These are phyloP conservation scores for Amanita molliuscula DNA, from an alignment of 768 basidiomycete species.

Conservation along the genomic window DNA sequence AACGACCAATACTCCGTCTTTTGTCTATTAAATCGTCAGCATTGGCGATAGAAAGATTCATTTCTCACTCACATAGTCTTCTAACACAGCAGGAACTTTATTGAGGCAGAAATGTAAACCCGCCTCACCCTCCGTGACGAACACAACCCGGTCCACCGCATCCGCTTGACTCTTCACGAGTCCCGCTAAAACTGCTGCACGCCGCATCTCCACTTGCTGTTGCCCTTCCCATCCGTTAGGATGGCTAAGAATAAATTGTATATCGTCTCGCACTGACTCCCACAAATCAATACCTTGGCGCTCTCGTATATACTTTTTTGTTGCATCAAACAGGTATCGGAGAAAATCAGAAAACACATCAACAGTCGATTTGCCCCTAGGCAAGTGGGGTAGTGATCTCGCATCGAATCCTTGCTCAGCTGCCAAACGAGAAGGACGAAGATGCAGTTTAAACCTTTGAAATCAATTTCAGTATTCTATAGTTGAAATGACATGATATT, in stretches of 20 bases:
- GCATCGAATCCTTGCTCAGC: not conserved
- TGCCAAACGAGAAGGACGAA: not conserved
- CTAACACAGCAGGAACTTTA: slow-evolving; percentile 23
- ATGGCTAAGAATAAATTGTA: slow-evolving; percentile 41
- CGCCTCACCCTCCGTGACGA: slow-evolving; percentile 49
- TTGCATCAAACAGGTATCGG: slow-evolving; percentile 29
- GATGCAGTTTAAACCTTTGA: slow-evolving; percentile 12
- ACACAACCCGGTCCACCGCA: slow-evolving; percentile 27
- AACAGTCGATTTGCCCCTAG: slow-evolving; percentile 26
- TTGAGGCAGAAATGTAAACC: slow-evolving; percentile 40
- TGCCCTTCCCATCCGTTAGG: slow-evolving; percentile 49
- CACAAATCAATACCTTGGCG: slow-evolving; percentile 30
- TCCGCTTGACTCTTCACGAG: slow-evolving; percentile 24
- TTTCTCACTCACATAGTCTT: slow-evolving; percentile 18
- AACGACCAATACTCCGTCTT: slow-evolving; percentile 1
- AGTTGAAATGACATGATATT: not conserved
- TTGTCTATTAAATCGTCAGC: not conserved
- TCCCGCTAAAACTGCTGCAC: slow-evolving; percentile 34
- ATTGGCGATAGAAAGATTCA: slow-evolving; percentile 24
- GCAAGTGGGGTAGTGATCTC: slow-evolving; percentile 25
- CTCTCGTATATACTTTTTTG: slow-evolving; percentile 30
- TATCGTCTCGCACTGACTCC: slow-evolving; percentile 25
- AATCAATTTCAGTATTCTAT: not conserved
- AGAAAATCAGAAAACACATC: slow-evolving; percentile 39
- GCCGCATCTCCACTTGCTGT: slow-evolving; percentile 39